Percentiles rank a stretch among this genome's conserved stretches.
Evolutionary conservation across 2,329 filamentous ascomycete species (phyloP).

Genomic region (Penicillium sp.): DNA sequence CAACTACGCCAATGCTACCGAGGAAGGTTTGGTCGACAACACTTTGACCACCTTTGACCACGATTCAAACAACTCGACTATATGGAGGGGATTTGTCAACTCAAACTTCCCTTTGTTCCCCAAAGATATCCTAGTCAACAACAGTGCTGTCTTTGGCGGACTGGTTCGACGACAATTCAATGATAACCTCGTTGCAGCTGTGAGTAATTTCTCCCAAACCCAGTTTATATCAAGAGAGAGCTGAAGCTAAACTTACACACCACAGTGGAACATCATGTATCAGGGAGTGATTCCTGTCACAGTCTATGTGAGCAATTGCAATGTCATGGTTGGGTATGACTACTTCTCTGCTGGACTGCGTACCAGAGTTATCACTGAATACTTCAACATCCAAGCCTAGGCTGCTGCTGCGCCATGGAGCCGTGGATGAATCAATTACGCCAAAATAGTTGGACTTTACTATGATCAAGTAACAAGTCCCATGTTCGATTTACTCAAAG

Average conservation of each 20-base stretch:
- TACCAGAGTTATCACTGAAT: conserved; percentile 9
- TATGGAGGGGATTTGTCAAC: conserved; percentile 40
- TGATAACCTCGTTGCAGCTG: conserved; percentile 6
- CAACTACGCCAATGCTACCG: conserved; percentile 39
- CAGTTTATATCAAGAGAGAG: conserved; percentile 19
- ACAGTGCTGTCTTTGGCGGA: conserved; percentile 19
- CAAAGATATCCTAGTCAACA: conserved; percentile 30
- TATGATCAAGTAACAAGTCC: neutral
- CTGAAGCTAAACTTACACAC: neutral
- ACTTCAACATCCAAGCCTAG: conserved; percentile 3
- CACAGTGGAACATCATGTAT: conserved; percentile 40
- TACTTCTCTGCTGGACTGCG: conserved; percentile 21
- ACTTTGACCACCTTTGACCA: conserved; percentile 29
- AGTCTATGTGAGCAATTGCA: conserved; percentile 37
- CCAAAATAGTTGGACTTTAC: neutral
- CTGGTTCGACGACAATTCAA: conserved; percentile 17
- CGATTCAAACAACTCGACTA: conserved; percentile 13
- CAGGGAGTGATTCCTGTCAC: conserved; percentile 36
- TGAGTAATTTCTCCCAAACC: conserved; percentile 5
- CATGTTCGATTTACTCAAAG: neutral
- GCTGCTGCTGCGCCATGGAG: neutral
- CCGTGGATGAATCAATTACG: neutral
- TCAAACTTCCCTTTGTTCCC: conserved; percentile 41
- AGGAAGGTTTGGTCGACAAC: conserved; percentile 41
- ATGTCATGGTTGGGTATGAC: conserved; percentile 40